Base-by-base conservation (phyloP, 768 basidiomycete genomes). In the Hemileccinum rubropunctum region DNA sequence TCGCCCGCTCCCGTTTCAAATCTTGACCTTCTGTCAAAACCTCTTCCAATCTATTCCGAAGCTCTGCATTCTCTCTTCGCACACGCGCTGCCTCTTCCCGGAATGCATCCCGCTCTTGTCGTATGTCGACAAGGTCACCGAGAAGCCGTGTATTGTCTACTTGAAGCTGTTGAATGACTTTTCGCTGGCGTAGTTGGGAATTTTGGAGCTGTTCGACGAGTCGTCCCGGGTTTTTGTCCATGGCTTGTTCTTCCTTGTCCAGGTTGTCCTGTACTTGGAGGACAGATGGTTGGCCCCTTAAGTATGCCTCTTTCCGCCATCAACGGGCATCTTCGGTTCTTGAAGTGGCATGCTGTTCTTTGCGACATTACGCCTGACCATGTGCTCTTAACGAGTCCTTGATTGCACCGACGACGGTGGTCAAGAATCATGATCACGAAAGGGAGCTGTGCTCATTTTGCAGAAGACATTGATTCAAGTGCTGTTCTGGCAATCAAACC, bases 201-300 rank as follows among this genome's bases (percentile, higher is more conserved):
- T 10, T 48, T 43, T 67, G 62, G 23, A 66, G 58, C 35, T 61
- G 63, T 10, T 67, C 63, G 33, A 66, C 42, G 32, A 64, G 51
- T 5, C 57, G 51, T 1, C 42, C 45, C 3, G 53, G 41, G 15
- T 51, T 52, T 50, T 48, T 50, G 8, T 42, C 41, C 41, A 42
- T 42, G 9, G 12, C 15, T 28, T 28, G n/a, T 42, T 28, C 6
- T 42, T 42, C 9, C n/a, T 11, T 11, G 26, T 28, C 12, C n/a
- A n/a, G n/a, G 26, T 17, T 28, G 27, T 30, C 28, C 28, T 30
- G 28, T 2, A 4, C 28, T 23, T 23, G 21, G n/a, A 28, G n/a
- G 26, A 26, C 26, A 42, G 41, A 42, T 17, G 26, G 15, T 15
- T 28, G 10, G 17, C n/a, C 17, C n/a, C 11, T 42, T 28, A 42